Evolutionary conservation across 2,329 filamentous ascomycete genomes (phyloP).

Genomic region (Aspergillus ustus): DNA sequence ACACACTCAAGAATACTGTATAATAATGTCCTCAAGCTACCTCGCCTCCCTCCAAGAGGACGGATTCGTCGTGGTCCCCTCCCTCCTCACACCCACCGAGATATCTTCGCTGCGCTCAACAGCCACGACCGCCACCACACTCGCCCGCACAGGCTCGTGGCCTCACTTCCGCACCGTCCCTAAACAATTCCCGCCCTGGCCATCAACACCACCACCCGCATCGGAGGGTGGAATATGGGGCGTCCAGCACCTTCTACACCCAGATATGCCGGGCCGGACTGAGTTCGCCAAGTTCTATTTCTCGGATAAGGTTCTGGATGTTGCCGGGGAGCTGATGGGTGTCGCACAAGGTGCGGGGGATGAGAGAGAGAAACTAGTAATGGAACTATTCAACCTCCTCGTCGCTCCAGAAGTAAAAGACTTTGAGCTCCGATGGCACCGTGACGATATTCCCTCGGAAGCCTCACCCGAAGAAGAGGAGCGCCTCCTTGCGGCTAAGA

Average conservation of each 20-base stretch:
- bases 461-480: slow-evolving; percentile 71
- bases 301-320: slow-evolving; percentile 63
- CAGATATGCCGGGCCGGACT: slow-evolving; percentile 64
- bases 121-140: slow-evolving; percentile 59
- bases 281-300: slow-evolving; percentile 76
- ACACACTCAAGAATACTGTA: slow-evolving; percentile 4
- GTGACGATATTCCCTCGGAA: slow-evolving; percentile 76
- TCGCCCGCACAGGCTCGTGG: slow-evolving; percentile 74
- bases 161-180: slow-evolving; percentile 81
- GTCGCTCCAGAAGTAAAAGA: slow-evolving; percentile 69
- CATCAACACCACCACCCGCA: slow-evolving; percentile 55
- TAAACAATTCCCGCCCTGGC: slow-evolving; percentile 91
- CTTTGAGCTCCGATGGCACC: slow-evolving; percentile 81
- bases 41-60: slow-evolving; percentile 65
- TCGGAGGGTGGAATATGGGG: slow-evolving; percentile 77
- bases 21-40: slow-evolving; percentile 37
- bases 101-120: slow-evolving; percentile 65
- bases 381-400: slow-evolving; percentile 88
- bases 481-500: slow-evolving; percentile 58
- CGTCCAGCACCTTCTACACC: slow-evolving; percentile 82
- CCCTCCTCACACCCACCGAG: slow-evolving; percentile 61
- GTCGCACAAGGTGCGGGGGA: slow-evolving; percentile 25
- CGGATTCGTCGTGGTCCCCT: slow-evolving; percentile 76
- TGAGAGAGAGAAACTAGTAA: slow-evolving; percentile 61
- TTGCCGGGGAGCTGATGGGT: slow-evolving; percentile 64